These are phyloP conservation scores for Yarrowia keelungensis DNA, from an alignment of 805 yeast species.

Conservation along the genomic window DNA sequence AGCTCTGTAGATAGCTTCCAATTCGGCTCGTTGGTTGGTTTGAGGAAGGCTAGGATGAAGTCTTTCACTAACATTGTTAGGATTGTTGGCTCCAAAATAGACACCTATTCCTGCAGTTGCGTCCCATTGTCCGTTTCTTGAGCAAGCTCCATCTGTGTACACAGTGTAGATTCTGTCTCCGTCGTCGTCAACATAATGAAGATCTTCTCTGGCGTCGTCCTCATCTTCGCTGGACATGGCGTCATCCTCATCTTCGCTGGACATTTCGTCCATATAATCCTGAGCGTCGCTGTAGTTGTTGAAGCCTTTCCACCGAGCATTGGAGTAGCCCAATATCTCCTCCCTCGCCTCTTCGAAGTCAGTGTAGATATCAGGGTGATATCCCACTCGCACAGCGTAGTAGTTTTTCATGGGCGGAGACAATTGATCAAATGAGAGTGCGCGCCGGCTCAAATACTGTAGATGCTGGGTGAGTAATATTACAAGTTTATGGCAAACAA, in stretches of 20 bases:
- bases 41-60: background rate
- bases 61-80: background rate
- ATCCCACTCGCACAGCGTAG: background rate
- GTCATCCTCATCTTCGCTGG: background rate
- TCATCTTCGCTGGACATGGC: background rate
- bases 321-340: background rate
- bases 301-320: constrained; percentile 1
- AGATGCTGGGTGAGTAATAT: no score
- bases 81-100: background rate
- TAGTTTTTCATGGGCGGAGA: background rate
- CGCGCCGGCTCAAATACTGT: no score
- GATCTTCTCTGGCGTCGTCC: background rate
- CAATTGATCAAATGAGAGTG: no score
- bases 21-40: background rate
- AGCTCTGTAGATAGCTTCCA: background rate
- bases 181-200: background rate
- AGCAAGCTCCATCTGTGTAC: background rate
- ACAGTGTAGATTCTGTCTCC: background rate
- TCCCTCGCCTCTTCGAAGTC: background rate
- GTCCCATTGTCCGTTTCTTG: background rate
- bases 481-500: no score
- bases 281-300: background rate
- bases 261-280: background rate
- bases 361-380: background rate
- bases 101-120: background rate